Evolutionary conservation across 495 filamentous ascomycete genomes (phyloP).

Genomic region (Geoglossum glabrum): DNA sequence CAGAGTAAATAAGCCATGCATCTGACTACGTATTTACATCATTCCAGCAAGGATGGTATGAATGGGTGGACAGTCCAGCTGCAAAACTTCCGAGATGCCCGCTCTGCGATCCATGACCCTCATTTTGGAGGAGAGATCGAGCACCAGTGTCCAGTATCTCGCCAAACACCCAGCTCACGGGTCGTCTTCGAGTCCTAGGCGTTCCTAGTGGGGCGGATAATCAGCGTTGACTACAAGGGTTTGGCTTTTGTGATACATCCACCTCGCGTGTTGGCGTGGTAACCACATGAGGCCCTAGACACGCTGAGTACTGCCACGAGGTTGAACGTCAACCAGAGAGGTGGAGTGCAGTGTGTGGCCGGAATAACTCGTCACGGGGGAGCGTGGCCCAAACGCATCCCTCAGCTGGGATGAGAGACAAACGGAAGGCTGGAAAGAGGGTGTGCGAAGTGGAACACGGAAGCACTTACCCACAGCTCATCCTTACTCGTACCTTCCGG

Average conservation of each 20-base stretch:
- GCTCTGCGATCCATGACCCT: neutral
- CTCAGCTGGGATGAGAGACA: neutral
- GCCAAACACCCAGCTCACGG: neutral
- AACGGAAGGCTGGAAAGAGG: neutral
- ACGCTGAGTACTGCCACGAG: neutral
- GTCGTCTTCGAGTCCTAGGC: neutral
- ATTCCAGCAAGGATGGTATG: neutral
- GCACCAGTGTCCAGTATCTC: neutral
- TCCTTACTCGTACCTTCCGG: conserved; percentile 24
- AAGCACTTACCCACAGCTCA: conserved; percentile 30
- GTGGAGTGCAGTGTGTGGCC: neutral
- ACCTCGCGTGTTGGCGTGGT: neutral
- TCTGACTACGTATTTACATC: neutral
- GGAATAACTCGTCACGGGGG: neutral
- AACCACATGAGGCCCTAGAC: neutral
- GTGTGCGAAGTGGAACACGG: neutral
- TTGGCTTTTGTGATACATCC: neutral
- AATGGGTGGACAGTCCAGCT: neutral
- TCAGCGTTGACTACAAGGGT: neutral
- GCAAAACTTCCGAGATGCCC: neutral
- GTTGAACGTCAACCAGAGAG: neutral
- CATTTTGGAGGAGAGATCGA: neutral
- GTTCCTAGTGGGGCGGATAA: neutral
- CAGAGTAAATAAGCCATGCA: neutral
- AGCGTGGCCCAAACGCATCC: neutral